Conservation (phyloP, 345 rosid species). For the Camelina sativa region DNA sequence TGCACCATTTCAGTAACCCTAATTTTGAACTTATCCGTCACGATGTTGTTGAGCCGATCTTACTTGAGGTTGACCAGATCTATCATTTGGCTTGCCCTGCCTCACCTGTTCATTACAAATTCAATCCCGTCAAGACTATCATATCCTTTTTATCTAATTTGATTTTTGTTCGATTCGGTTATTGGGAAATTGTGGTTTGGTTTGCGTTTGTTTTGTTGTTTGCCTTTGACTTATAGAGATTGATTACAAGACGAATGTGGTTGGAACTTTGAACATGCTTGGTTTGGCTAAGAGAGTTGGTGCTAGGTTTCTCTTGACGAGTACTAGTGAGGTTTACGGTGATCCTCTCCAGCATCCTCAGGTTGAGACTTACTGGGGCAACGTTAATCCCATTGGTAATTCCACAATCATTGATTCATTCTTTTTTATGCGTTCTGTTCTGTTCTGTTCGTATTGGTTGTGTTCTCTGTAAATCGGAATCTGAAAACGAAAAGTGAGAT, state of each 20-base stretch:
- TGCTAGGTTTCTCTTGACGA: conserved; percentile 81
- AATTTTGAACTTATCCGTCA: conserved; percentile 79
- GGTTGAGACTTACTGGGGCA: conserved; percentile 88
- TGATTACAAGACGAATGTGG: conserved; percentile 80
- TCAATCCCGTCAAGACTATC: conserved; percentile 89
- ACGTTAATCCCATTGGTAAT: conserved; percentile 84
- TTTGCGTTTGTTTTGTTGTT: conserved; percentile 18
- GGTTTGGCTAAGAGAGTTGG: conserved; percentile 84
- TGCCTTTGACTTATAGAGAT: conserved; percentile 41
- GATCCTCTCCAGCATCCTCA: conserved; percentile 91
- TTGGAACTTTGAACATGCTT: conserved; percentile 82
- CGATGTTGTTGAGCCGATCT: conserved; percentile 81
- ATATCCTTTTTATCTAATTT: conserved; percentile 62
- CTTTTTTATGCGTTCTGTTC: no score
- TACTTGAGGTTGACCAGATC: conserved; percentile 90
- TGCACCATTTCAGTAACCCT: conserved; percentile 76
- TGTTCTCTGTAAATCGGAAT: conserved; percentile 14
- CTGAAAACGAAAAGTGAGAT: conserved; percentile 6
- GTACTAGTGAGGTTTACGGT: conserved; percentile 95
- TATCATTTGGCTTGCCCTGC: conserved; percentile 92
- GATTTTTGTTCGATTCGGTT: background rate
- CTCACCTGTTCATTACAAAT: conserved; percentile 88
- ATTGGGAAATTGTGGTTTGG: conserved; percentile 3
- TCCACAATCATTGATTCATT: background rate
- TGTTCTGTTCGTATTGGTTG: background rate